Base-by-base conservation (phyloP, 306 rosid genomes). In the Cicer bijugum region DNA sequence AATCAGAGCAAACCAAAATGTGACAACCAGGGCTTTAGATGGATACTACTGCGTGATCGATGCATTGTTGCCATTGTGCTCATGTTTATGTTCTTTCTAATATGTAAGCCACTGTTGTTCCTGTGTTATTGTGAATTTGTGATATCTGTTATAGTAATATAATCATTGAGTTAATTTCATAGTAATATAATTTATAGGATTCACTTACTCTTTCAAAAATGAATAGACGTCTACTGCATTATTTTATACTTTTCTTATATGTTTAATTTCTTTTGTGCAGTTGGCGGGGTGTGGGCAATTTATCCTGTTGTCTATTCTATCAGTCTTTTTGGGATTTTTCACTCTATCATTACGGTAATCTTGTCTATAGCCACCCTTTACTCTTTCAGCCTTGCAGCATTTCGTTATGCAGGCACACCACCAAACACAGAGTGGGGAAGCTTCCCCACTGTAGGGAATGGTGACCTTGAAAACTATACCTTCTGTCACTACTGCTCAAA, bases 271-370 rank as follows among this genome's bases (percentile, higher is more conserved):
- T 47, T 51, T 68, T 14, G 16, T 83, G 87, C 95, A 94, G 98
- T 91, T 83, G 98, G 95, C 55, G 98, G 98, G 39, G 84, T 89
- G 65, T 93, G 97, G 97, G 92, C 97, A 1, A 15, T 87, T 28
- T 84, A 82, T 79, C 98, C 97, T 33, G 64, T 75, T 40, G 35
- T 88, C 82, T 89, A 89, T 71, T 78, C 96, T 37, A 11, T 84
- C 84, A 87, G 91, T 82, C 74, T 80, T 17, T 77, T 19, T 56
- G 96, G 97, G 71, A 72, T 84, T 77, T 84, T 89, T 53, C 96
- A 94, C 78, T 82, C 84, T 66, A 33, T 77, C 72, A 11, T 94
- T 46, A 68, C 92, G 16, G 61, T 81, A 59, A 40, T 82, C 74
- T 83, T 94, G 87, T 82, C 92, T 48, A 71, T 84, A 69, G 71